Base-by-base conservation (phyloP, 2,329 filamentous ascomycete species). In the Furcasterigmium sp. region DNA sequence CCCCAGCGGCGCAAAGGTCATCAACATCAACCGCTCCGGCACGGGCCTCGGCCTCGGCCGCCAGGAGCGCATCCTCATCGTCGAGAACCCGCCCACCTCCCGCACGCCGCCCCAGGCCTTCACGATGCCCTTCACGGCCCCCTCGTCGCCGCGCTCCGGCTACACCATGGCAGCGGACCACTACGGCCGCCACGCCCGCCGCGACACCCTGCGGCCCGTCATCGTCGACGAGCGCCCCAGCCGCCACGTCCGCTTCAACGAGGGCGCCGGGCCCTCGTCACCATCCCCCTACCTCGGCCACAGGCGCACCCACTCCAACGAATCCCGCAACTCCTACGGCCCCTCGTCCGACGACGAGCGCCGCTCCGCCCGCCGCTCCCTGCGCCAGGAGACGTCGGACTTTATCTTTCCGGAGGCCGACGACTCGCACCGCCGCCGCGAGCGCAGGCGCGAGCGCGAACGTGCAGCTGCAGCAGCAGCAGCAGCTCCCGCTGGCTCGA, bases 91-190 rank as follows among this genome's bases (percentile, higher is more conserved):
- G 3, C 64, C 70, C 11, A 68, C 66, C 8, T 66, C 71, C 28
- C 63, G 67, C 44, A 71, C 70, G 21, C 68, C 73, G 20, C 69
- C 73, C n/a, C 68, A 65, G 48, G 53, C 57, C 26, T 68, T 62
- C 52, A 51, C 48, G 42, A 57, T 60, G 15, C 62, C 69, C 5
- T 63, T 63, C 51, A 71, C 68, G 29, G 60, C 61, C 17, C 67
- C 68, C 11, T 49, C 67, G 3, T 71, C 67, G 65, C 68, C 37
- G 54, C 53, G 18, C 11, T 26, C 32, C 32, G 25, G 50, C 51
- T 14, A 45, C 53, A 35, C 32, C 4, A 35, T 35, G 32, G 32
- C 32, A 7, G 32, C 32, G 3, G 32, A 35, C n/a, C 32, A 35
- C 32, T 35, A 35, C 32, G 32, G 7, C 59, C 54, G 45, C 57